Evolutionary conservation across 208 protist genomes (phyloP), one percentile per base, ranked within the genome.

Genomic region (Kentomonas sorsogonicus): DNA sequence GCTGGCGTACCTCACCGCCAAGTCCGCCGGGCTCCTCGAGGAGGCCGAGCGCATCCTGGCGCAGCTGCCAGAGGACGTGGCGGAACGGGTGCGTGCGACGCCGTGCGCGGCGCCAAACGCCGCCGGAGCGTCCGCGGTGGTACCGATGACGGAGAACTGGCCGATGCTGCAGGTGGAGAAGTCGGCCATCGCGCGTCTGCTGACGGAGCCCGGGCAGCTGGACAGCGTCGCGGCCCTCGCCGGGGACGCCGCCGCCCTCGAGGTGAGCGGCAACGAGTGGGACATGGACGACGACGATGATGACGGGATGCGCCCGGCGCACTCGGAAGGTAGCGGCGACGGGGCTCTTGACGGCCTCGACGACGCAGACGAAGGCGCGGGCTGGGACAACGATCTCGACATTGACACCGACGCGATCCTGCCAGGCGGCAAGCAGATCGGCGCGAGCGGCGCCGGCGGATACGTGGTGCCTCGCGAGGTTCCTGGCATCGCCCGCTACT

Each of bases 1-100:
- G 7, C 72, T 98, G 23, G 97, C 97, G 6, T 96, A 94, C 61
- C 23, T 85, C 3, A 87, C 86, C 0, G 91, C 96, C 4, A 52
- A 52, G 22, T 27, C 44, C 7, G 5, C 9, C 26, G 41, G 20
- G 41, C 38, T 39, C 5, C 6, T 11, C 30, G 46, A 63, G 22
- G 44, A 57, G 2, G 47, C 46, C 2, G 44, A 7, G 26, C 47
- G 63, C 56, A 33, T 76, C 51, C 31, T 71, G 16, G 96, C 90
- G 20, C 70, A 98, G 64, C 92, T 90, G 26, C 63, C 98, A 1
- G 57, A 73, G 13, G 94, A 98, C 34, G 58, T 93, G 5, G 89
- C 84, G 13, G 67, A 75, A 27, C 13, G 40, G 18, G 56, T 96
- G 29, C 55, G 75, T 7, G 38, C 62, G 15, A 20, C 36, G 20